phyloP scores from a whole-genome alignment of 495 filamentous ascomycete genomes.

The Venustampulla echinocandica region DNA sequence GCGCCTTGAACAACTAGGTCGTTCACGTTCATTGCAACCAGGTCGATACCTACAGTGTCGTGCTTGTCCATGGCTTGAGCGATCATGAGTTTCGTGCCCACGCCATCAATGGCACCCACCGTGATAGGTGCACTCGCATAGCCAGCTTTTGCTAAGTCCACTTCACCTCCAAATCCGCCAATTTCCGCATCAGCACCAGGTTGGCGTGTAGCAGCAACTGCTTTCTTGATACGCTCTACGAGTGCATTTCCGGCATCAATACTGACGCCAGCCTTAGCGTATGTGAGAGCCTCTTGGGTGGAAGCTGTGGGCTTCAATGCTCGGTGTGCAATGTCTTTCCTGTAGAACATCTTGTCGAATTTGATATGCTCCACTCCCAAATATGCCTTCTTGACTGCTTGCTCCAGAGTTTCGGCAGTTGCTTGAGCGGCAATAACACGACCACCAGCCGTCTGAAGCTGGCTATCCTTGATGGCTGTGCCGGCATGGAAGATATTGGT shows the following conservation, averaged over 20 bases:
- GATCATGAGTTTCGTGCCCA: constrained; percentile 94
- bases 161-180: constrained; percentile 88
- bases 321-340: constrained; percentile 84
- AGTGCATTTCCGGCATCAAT: constrained; percentile 88
- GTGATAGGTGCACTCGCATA: constrained; percentile 67
- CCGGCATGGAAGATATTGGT: constrained; percentile 90
- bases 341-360: constrained; percentile 86
- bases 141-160: constrained; percentile 70
- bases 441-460: constrained; percentile 71
- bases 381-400: constrained; percentile 81
- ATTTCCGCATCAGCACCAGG: constrained; percentile 85
- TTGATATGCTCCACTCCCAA: constrained; percentile 64
- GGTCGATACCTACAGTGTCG: constrained; percentile 86
- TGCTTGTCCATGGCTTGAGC: constrained; percentile 83
- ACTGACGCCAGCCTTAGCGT: constrained; percentile 86
- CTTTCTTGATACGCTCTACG: constrained; percentile 75
- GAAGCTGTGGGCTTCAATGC: constrained; percentile 34
- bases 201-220: constrained; percentile 64
- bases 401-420: constrained; percentile 61
- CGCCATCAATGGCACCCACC: constrained; percentile 87
- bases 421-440: constrained; percentile 87
- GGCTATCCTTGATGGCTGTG: constrained; percentile 54
- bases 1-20: constrained; percentile 94
- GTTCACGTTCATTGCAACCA: constrained; percentile 98
- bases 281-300: constrained; percentile 60